Base-by-base conservation (phyloP, 371 early-diverging fungal species). In the Circinella umbellata region DNA sequence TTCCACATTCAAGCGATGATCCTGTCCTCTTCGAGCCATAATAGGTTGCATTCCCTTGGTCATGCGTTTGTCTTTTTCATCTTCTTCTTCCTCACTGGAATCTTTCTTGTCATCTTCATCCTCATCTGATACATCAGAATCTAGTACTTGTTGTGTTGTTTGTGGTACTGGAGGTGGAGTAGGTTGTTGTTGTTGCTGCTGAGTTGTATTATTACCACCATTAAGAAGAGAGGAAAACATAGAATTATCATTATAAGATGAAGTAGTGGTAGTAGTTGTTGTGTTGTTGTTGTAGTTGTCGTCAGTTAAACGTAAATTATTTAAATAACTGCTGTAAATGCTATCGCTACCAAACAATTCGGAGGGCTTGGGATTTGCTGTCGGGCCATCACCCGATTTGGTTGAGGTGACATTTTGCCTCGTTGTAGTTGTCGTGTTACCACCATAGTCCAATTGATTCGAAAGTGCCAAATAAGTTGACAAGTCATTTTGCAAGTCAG, bases 51-150 rank as follows among this genome's bases (percentile, higher is more conserved):
- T 72, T 7, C 80, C 83, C 59, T 73, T 76, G 42, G 63, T 42
- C 49, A 67, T 51, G n/a, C 39, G 47, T 39, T 27, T 18, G 14
- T 5, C 49, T 13, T 55, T 55, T 17, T 38, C 60, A 17, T 70
- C 72, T n/a, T 64, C 68, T 66, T 72, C 72, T 38, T 55, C 65
- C 38, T 61, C 66, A 4, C 49, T 55, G 11, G 39, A 61, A 46
- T 72, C 70, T 36, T 72, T 65, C 3, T 69, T 49, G 11, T 76
- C 77, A 3, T 70, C 69, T 20, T 76, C 75, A 37, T 78, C 76
- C 27, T 73, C 69, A 49, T 79, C 81, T 4, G 79, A 79, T n/a
- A 79, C 73, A 71, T 81, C 81, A n/a, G 81, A 81, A 64, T 81
- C 81, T 10, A 81, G 64, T 34, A 81, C 81, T 3, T 68, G 64